Base-by-base conservation (phyloP, 1,284 basidiomycete species). In the Flammula alnicola region DNA sequence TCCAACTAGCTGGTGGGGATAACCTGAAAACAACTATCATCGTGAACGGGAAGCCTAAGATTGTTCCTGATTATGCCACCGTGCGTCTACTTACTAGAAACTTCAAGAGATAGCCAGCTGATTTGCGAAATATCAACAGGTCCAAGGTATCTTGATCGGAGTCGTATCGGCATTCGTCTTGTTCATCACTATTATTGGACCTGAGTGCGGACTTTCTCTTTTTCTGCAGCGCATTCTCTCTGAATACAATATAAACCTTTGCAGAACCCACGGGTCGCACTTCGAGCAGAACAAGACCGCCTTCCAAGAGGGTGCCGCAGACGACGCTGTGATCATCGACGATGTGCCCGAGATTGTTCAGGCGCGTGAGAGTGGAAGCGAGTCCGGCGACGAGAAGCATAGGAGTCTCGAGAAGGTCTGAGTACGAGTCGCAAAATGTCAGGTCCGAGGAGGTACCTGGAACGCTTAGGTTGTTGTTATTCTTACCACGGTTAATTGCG, bases 131-230 rank as follows among this genome's bases (percentile, higher is more conserved):
- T 8, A 12, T 10, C 22, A 31, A 16, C 35, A 74, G 72, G 72
- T 75, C 12, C 89, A 93, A 71, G 94, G 88, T 38, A 94, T 97
- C 64, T 75, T 96, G 29, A 88, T 98, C 50, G 95, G 87, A n/a
- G 75, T 77, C 26, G 80, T 90, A 19, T 73, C 84, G 7, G 81
- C 79, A 0, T 91, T 85, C 57, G 78, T 88, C 16, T 61, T 92
- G 31, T 26, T 90, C 57, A 72, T 89, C 56, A 87, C 84, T 2
- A 69, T 87, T 51, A 62, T 91, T 49, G 88, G 87, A 7, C 88
- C 88, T 1, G 88, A 91, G 85, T 57, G 48, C 29, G 55, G 42
- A n/a, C 23, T 85, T 53, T 51, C 82, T 76, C 27, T 17, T 51
- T 30, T 51, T 25, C n/a, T 40, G 47, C 42, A 26, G 19, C 27